These are phyloP conservation scores for Sclerotiophoma versabilis DNA, from an alignment of 2,329 filamentous ascomycete genomes.

Conservation along the genomic window DNA sequence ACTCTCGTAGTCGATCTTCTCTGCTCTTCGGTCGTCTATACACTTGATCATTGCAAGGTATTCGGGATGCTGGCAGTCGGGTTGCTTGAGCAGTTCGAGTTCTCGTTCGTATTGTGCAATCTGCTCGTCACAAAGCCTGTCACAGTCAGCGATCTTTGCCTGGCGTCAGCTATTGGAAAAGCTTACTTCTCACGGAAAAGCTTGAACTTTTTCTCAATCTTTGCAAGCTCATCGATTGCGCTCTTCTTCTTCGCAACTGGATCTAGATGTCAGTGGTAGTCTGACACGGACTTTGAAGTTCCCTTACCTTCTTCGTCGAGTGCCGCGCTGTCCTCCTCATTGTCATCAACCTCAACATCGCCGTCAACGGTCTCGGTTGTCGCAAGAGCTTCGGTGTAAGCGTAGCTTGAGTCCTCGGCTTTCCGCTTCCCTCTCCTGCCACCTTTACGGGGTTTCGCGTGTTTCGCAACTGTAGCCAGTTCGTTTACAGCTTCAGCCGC, in stretches of 20 bases:
- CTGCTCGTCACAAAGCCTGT: conserved; percentile 85
- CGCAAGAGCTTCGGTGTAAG: conserved; percentile 51
- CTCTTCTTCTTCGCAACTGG: conserved; percentile 78
- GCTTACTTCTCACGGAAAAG: conserved; percentile 79
- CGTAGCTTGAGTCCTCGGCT: conserved; percentile 51
- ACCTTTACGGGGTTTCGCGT: conserved; percentile 47
- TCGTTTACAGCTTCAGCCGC: conserved; percentile 43
- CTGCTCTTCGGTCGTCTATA: conserved; percentile 80
- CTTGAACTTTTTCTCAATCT: conserved; percentile 88
- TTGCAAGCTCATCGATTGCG: conserved; percentile 79
- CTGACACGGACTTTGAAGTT: background rate
- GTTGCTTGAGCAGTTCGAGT: conserved; percentile 65
- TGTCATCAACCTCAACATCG: conserved; percentile 56
- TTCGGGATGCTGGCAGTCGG: conserved; percentile 79
- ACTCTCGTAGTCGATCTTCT: conserved; percentile 79
- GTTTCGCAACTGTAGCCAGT: conserved; percentile 46
- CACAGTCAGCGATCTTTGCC: conserved; percentile 28
- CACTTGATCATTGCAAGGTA: conserved; percentile 89
- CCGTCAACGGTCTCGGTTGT: conserved; percentile 71
- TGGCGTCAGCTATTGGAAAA: background rate
- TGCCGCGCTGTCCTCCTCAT: conserved; percentile 48
- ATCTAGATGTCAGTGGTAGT: background rate
- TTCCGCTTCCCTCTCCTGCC: conserved; percentile 59
- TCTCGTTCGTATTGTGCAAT: conserved; percentile 79
- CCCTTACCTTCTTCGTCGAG: conserved; percentile 50